phyloP scores from a whole-genome alignment of 2,329 filamentous ascomycete species.

The Juglanconis sp. region DNA sequence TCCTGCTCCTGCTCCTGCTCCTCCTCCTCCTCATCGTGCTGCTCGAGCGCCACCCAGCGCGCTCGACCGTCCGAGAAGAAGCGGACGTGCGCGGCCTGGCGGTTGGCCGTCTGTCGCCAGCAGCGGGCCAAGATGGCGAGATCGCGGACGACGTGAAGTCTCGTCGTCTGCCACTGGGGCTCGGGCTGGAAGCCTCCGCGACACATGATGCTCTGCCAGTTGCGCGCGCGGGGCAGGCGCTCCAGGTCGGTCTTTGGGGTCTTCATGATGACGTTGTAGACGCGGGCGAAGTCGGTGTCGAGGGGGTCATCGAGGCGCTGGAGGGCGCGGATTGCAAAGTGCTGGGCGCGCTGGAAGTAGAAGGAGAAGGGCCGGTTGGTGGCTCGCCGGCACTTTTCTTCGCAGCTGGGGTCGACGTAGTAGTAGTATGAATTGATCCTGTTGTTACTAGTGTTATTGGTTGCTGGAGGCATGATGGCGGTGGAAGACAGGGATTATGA shows the following conservation, averaged over 20 bases:
- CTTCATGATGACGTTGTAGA: conserved; percentile 16
- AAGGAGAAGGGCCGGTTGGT: background rate
- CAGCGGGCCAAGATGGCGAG: background rate
- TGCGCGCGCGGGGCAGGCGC: background rate
- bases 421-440: conserved; percentile 7
- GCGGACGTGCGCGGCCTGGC: background rate
- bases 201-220: background rate
- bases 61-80: conserved; percentile 2
- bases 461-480: too few relatives aligned
- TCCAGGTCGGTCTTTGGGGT: background rate
- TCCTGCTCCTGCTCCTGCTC: too few relatives aligned
- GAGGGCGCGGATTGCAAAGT: background rate
- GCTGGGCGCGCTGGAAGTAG: conserved; percentile 6
- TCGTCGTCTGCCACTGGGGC: conserved; percentile 1
- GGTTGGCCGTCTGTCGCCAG: background rate
- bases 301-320: background rate
- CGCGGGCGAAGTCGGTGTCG: conserved; percentile 11
- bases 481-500: too few relatives aligned
- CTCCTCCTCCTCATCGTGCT: background rate
- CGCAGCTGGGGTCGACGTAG: conserved; percentile 13
- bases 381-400: conserved; percentile 6
- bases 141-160: background rate
- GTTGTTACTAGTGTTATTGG: too few relatives aligned
- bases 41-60: background rate
- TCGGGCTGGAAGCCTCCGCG: background rate